Evolutionary conservation across 768 basidiomycete genomes (phyloP).

Genomic region (Neoboletus magnificus): DNA sequence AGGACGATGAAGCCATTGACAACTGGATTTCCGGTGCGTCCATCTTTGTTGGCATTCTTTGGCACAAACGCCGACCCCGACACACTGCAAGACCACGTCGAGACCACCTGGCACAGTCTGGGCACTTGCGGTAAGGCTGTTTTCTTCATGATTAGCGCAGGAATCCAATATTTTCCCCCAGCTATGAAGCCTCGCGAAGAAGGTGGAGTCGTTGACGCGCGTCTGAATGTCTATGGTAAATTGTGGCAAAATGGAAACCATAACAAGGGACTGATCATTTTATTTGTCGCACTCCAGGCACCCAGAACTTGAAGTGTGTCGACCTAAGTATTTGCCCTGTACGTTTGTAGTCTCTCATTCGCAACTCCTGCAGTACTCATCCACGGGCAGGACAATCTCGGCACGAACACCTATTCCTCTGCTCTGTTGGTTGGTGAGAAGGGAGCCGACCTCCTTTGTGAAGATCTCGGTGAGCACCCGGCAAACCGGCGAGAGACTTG

Average conservation of each 20-base stretch:
- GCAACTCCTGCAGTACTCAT: background rate
- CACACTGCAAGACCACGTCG: slow-evolving; percentile 50
- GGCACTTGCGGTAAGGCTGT: slow-evolving; percentile 36
- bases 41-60: background rate
- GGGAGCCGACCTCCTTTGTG: slow-evolving; percentile 56
- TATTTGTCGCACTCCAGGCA: slow-evolving; percentile 33
- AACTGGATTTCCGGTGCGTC: slow-evolving; percentile 52
- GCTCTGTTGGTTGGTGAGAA: slow-evolving; percentile 70
- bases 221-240: slow-evolving; percentile 56
- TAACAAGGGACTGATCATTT: background rate
- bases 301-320: slow-evolving; percentile 62
- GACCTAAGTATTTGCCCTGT: slow-evolving; percentile 74
- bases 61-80: background rate
- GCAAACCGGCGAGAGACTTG: background rate
- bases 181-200: slow-evolving; percentile 65
- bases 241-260: slow-evolving; percentile 8
- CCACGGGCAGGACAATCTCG: slow-evolving; percentile 56
- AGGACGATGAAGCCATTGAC: slow-evolving; percentile 71
- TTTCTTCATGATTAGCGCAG: background rate
- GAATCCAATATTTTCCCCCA: background rate
- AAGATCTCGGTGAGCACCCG: slow-evolving; percentile 53
- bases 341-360: slow-evolving; percentile 20
- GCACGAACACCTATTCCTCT: slow-evolving; percentile 71
- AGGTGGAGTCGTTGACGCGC: slow-evolving; percentile 63
- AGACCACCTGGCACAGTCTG: slow-evolving; percentile 76